Percentiles rank a stretch among this genome's conserved stretches.
Evolutionary conservation across 1,139 yeast species (phyloP).

Genomic region (Candida glucosophila): DNA sequence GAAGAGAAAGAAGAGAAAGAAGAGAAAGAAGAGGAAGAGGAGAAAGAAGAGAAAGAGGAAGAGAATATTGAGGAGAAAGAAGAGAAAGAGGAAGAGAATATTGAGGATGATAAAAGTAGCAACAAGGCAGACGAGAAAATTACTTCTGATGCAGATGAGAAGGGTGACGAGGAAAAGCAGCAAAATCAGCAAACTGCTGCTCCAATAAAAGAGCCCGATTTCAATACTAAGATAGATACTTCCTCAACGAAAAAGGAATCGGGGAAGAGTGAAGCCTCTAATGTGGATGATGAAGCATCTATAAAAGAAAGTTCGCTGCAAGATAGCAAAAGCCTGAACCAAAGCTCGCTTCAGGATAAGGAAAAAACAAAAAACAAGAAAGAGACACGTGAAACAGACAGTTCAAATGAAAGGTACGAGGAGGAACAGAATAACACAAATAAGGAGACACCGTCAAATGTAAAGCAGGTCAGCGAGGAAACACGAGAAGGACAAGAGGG

Average conservation of each 20-base stretch:
- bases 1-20: conserved; percentile 6
- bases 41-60: conserved; percentile 4
- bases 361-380: not conserved
- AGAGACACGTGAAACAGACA: too few species aligned
- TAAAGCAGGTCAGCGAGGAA: conserved; percentile 10
- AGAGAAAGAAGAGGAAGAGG: conserved; percentile 7
- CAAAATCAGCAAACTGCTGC: conserved; percentile 3
- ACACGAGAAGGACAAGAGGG: conserved; percentile 7
- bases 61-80: conserved; percentile 4
- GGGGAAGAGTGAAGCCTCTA: too few species aligned
- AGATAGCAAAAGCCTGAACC: not conserved
- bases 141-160: conserved; percentile 9
- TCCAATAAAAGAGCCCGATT: too few species aligned
- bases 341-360: not conserved
- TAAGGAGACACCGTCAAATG: conserved; percentile 4
- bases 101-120: conserved; percentile 7
- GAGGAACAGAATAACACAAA: conserved; percentile 6
- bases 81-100: conserved; percentile 11
- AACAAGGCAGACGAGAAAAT: conserved; percentile 7
- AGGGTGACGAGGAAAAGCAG: conserved; percentile 9
- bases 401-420: not conserved
- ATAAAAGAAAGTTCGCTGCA: conserved; percentile 9
- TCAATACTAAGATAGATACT: too few species aligned
- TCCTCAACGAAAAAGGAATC: too few species aligned
- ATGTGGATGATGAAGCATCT: conserved; percentile 8